Conservation (phyloP, 2,329 filamentous ascomycete genomes). For the Colletotrichum sp. region DNA sequence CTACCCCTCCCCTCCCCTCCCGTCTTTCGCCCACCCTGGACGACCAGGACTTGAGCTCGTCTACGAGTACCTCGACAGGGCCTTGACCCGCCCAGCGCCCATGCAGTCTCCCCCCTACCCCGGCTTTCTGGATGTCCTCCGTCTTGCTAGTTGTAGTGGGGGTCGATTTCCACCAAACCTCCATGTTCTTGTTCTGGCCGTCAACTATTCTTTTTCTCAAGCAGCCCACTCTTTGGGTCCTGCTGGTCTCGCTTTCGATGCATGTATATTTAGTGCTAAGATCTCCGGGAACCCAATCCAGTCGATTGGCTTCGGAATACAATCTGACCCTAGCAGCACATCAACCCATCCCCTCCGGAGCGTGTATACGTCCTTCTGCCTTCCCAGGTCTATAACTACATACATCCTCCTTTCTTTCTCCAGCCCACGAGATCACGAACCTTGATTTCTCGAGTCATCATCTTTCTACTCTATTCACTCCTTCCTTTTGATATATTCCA, state of each 20-base stretch:
- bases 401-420: conserved; percentile 10
- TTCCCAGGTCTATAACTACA: conserved; percentile 4
- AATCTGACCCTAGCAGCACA: conserved; percentile 8
- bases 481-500: not conserved
- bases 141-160: conserved; percentile 12
- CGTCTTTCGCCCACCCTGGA: not conserved
- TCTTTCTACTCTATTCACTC: not conserved
- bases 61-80: not conserved
- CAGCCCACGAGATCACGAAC: conserved; percentile 25
- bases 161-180: conserved; percentile 17
- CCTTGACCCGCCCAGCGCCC: not conserved
- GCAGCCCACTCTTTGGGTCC: conserved; percentile 9
- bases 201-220: conserved; percentile 4
- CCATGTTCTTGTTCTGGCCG: conserved; percentile 1
- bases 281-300: conserved; percentile 15
- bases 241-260: conserved; percentile 12
- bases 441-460: conserved; percentile 19
- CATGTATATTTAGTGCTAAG: conserved; percentile 21
- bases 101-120: conserved; percentile 2
- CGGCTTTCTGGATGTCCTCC: conserved; percentile 15
- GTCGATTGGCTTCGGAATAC: conserved; percentile 2
- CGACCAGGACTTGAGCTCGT: conserved; percentile 2
- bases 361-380: not conserved
- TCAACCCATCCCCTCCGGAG: not conserved
- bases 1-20: not conserved